Conservation (phyloP, 2,329 filamentous ascomycete species). For the Lasiodiplodia theobromae region DNA sequence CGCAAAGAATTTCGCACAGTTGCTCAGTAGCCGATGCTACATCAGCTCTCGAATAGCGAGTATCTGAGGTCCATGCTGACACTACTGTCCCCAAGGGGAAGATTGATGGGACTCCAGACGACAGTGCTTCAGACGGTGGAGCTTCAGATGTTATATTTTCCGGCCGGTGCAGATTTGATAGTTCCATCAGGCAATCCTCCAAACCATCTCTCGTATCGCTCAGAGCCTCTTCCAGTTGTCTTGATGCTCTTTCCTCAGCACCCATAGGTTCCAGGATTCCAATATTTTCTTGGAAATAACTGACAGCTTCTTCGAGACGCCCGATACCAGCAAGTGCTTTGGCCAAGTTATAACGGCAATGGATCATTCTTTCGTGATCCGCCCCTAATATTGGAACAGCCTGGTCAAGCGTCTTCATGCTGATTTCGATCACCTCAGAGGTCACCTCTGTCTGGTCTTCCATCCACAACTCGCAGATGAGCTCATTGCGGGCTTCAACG, state of each 20-base stretch:
- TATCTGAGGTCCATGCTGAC: no score
- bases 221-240: neutral
- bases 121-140: no score
- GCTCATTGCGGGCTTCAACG: neutral
- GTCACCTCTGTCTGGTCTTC: neutral
- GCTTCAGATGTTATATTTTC: no score
- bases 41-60: no score
- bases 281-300: neutral
- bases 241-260: neutral
- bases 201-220: neutral
- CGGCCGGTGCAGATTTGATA: no score
- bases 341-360: neutral
- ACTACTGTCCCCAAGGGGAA: no score
- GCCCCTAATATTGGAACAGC: neutral
- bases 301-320: neutral
- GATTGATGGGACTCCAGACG: no score
- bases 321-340: neutral
- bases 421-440: neutral
- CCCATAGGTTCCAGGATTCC: neutral
- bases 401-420: neutral
- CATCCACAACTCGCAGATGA: neutral
- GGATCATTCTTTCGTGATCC: neutral
- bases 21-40: no score
- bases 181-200: neutral
- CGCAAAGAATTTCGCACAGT: no score